Percentiles rank a stretch among this genome's conserved stretches.
These are phyloP conservation scores for Phytophthora hibernalis DNA, from an alignment of 352 stramenopile genomes.

Conservation along the genomic window DNA sequence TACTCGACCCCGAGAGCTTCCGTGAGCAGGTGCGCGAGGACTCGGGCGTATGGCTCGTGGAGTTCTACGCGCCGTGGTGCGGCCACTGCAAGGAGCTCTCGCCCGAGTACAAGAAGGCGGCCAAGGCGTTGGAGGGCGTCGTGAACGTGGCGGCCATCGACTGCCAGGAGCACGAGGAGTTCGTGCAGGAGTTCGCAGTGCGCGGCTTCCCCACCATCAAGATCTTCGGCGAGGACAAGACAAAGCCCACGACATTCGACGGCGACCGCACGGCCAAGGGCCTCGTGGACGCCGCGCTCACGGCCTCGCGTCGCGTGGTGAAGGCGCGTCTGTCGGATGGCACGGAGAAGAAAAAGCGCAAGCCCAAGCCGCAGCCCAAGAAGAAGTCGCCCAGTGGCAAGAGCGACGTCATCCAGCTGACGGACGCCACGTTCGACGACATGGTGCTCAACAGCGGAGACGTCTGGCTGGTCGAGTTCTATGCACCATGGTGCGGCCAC, in stretches of 20 bases:
- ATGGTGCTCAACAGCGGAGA: slow-evolving; percentile 91
- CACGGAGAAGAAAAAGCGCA: slow-evolving; percentile 52
- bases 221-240: slow-evolving; percentile 90
- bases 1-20: slow-evolving; percentile 78
- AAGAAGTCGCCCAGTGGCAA: slow-evolving; percentile 52
- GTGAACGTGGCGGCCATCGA: slow-evolving; percentile 92
- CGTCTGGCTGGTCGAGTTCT: slow-evolving; percentile 94
- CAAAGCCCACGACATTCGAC: slow-evolving; percentile 77
- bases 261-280: slow-evolving; percentile 82
- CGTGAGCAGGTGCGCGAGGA: slow-evolving; percentile 76
- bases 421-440: slow-evolving; percentile 92
- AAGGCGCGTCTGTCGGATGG: slow-evolving; percentile 80
- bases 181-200: slow-evolving; percentile 90
- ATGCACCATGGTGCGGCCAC: slow-evolving; percentile 93
- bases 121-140: slow-evolving; percentile 87
- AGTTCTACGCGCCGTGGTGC: slow-evolving; percentile 96
- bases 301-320: slow-evolving; percentile 75
- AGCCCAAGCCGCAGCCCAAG: slow-evolving; percentile 49
- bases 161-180: slow-evolving; percentile 80
- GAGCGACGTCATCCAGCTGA: slow-evolving; percentile 89
- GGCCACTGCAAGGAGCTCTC: slow-evolving; percentile 95
- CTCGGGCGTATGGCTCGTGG: slow-evolving; percentile 91
- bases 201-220: slow-evolving; percentile 96
- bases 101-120: slow-evolving; percentile 93
- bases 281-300: slow-evolving; percentile 87